A percentile compares a stretch with the other conserved stretches of the same genome.
Evolutionary conservation across 1,284 basidiomycete species (phyloP).

Genomic region (Rhodotorula sp.): DNA sequence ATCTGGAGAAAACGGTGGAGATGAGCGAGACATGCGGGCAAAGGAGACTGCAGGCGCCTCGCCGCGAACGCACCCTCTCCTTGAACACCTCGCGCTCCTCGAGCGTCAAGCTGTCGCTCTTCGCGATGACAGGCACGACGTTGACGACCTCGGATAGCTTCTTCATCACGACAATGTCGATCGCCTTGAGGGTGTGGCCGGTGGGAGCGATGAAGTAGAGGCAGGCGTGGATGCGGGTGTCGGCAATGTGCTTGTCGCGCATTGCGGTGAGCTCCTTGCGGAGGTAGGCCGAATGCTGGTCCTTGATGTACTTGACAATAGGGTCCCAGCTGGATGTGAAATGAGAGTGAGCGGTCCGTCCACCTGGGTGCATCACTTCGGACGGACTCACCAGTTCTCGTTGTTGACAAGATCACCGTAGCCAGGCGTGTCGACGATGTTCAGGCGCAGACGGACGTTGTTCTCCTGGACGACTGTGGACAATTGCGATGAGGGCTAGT

Average conservation of each 20-base stretch:
- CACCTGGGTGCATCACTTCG: too few species aligned
- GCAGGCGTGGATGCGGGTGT: constrained; percentile 97
- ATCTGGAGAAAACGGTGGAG: constrained; percentile 58
- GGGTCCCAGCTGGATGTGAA: constrained; percentile 78
- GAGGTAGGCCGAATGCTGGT: constrained; percentile 97
- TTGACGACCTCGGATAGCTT: constrained; percentile 98
- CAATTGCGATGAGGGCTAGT: background rate
- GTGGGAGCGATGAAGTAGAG: constrained; percentile 98
- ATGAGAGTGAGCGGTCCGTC: accelerated
- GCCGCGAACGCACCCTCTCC: constrained; percentile 62
- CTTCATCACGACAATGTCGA: constrained; percentile 98
- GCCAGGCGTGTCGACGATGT: constrained; percentile 98
- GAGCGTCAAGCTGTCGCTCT: constrained; percentile 90
- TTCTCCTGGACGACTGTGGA: constrained; percentile 87
- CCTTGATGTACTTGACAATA: constrained; percentile 94
- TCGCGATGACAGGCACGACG: constrained; percentile 97
- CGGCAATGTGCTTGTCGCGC: constrained; percentile 96
- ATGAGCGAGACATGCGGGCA: background rate
- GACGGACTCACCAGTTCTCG: constrained; percentile 75
- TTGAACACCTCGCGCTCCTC: constrained; percentile 94
- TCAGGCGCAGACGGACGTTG: constrained; percentile 87
- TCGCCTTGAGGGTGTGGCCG: constrained; percentile 68
- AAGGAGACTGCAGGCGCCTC: too few species aligned
- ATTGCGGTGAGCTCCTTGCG: constrained; percentile 98
- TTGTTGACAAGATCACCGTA: constrained; percentile 99